Evolutionary conservation across 768 basidiomycete species (phyloP).

Genomic region (Lentinula lateritia): DNA sequence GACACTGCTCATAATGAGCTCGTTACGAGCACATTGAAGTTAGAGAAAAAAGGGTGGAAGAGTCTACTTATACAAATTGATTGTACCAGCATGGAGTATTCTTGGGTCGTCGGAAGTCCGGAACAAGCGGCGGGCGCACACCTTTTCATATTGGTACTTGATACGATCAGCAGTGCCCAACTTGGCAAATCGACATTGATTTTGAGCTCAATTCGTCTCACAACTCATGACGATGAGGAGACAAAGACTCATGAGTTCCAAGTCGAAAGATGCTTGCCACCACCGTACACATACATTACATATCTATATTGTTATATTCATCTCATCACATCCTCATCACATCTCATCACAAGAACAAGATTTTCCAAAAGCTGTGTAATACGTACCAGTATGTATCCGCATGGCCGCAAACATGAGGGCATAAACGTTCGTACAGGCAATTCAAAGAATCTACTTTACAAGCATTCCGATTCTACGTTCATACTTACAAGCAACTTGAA

Average conservation of each 20-base stretch:
- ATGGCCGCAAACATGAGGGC: too few relatives aligned
- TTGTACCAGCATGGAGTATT: background rate
- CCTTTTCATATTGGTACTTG: background rate
- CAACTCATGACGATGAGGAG: too few relatives aligned
- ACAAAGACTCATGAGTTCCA: too few relatives aligned
- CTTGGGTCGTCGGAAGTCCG: background rate
- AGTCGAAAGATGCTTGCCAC: too few relatives aligned
- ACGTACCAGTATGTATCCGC: too few relatives aligned
- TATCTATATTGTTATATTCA: too few relatives aligned
- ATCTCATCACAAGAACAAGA: too few relatives aligned
- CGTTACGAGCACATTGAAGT: background rate
- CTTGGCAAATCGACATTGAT: background rate
- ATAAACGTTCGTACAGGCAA: background rate
- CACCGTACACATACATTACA: too few relatives aligned
- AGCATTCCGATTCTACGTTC: background rate
- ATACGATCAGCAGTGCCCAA: background rate
- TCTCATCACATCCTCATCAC: too few relatives aligned
- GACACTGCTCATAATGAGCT: background rate
- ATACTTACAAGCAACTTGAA: background rate
- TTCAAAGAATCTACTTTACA: background rate
- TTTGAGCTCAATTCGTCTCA: too few relatives aligned
- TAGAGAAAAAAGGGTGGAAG: background rate
- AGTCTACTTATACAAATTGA: background rate
- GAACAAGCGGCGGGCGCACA: background rate
- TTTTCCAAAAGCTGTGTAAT: too few relatives aligned